phyloP scores from a whole-genome alignment of 2,329 filamentous ascomycete genomes.

The Capronia epimyces region DNA sequence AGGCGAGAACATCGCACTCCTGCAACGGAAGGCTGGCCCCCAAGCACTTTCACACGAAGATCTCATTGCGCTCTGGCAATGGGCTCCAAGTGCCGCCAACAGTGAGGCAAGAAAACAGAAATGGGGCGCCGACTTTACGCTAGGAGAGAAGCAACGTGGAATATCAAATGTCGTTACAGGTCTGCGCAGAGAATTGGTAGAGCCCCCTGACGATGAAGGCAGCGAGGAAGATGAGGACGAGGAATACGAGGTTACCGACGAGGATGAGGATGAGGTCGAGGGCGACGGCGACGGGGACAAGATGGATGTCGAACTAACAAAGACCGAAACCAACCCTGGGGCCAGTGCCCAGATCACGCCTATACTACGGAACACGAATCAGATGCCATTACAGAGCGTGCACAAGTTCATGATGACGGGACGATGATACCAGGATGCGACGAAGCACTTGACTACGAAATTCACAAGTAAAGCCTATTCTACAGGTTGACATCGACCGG shows the following conservation, averaged over 20 bases:
- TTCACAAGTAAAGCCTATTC: too few species aligned
- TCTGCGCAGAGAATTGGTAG: conserved; percentile 53
- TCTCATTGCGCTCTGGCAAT: conserved; percentile 57
- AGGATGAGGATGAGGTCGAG: conserved; percentile 52
- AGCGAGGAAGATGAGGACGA: conserved; percentile 44
- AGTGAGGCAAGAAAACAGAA: conserved; percentile 44
- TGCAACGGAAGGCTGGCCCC: conserved; percentile 16
- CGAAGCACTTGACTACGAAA: too few species aligned
- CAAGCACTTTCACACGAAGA: conserved; percentile 42
- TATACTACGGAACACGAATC: conserved; percentile 29
- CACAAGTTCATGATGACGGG: conserved; percentile 50
- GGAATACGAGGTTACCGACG: conserved; percentile 47
- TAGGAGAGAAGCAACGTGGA: conserved; percentile 62
- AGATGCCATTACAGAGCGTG: conserved; percentile 44
- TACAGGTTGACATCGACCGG: too few species aligned
- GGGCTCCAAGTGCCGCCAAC: conserved; percentile 48
- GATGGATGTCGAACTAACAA: conserved; percentile 36
- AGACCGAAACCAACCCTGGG: conserved; percentile 30
- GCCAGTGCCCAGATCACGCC: conserved; percentile 36
- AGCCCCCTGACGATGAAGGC: conserved; percentile 44
- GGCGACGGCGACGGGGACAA: conserved; percentile 33
- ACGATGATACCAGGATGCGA: conserved; percentile 1
- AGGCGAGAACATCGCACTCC: conserved; percentile 48
- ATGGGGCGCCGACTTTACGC: conserved; percentile 63
- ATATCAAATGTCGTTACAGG: conserved; percentile 68